Conservation (phyloP, 345 rosid species). For the Acer campestre region DNA sequence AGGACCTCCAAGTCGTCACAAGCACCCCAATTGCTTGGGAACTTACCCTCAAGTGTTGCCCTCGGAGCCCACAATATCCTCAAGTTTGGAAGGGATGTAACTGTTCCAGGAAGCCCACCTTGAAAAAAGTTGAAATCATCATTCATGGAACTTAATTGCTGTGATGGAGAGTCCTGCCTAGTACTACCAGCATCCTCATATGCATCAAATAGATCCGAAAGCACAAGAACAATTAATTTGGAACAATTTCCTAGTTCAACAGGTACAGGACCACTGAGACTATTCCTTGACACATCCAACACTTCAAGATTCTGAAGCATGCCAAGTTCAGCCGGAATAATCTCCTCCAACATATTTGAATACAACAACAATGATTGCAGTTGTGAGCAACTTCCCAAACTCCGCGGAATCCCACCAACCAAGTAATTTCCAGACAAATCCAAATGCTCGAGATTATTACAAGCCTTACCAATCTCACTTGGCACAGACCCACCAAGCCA, state of each 20-base stretch:
- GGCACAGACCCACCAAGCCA: conserved; percentile 65
- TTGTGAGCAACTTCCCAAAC: conserved; percentile 64
- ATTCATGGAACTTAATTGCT: conserved; percentile 37
- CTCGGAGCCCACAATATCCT: conserved; percentile 88
- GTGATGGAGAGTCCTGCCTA: conserved; percentile 41
- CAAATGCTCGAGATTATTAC: conserved; percentile 79
- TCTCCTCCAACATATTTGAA: conserved; percentile 76
- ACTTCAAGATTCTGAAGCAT: conserved; percentile 75
- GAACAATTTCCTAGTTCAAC: conserved; percentile 74
- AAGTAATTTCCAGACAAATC: conserved; percentile 84
- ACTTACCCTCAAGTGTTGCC: conserved; percentile 64
- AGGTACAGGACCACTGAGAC: conserved; percentile 77
- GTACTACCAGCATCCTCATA: conserved; percentile 38
- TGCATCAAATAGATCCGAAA: conserved; percentile 59
- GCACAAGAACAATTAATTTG: conserved; percentile 68
- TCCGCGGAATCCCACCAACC: conserved; percentile 61
- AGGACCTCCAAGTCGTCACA: conserved; percentile 81
- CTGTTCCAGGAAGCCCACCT: conserved; percentile 64
- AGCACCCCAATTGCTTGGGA: conserved; percentile 69
- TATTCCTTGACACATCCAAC: conserved; percentile 84
- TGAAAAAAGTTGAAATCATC: conserved; percentile 82
- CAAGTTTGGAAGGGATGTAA: conserved; percentile 66
- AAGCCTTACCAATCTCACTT: conserved; percentile 57
- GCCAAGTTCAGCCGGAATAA: conserved; percentile 67
- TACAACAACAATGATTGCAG: conserved; percentile 67